Evolutionary conservation across 2,329 filamentous ascomycete species (phyloP), one percentile per base, ranked within the genome.

Genomic region (Moelleriella libera): DNA sequence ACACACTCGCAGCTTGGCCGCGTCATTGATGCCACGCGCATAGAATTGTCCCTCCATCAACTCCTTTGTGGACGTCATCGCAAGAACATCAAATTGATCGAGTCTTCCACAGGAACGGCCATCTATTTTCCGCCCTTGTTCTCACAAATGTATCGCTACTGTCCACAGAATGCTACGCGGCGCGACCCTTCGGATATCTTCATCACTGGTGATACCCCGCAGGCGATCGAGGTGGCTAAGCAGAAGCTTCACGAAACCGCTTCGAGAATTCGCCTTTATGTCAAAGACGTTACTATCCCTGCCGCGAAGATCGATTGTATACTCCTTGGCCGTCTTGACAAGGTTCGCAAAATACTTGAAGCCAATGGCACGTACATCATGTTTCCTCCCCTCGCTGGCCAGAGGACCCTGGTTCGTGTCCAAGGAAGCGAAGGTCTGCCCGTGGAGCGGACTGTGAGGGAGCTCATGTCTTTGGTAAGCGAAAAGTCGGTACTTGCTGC

Each of bases 101-200:
- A 98, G 66, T 94, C 92, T 11, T 81, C 85, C 30, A 97, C 92
- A 11, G 88, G 89, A 58, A 97, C 92, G 7, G 90, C 92, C 53
- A 97, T 98, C 58, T 98, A 98, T 68, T 97, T 98, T 61, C 92
- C 92, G 30, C 88, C 89, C 6, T 85, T 90, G 1, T 97, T 97
- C 62, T 89, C 90, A 11, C 82, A 84, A 50, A 82, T 96, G 53
- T 96, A 92, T 60, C 85, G 87, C 50, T 98, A 95, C 63, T 86
- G 82, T 47, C 89, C 90, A 1, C 80, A 80, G 6, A 87, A 85
- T 54, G 88, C 88, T 21, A 80, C 80, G 48, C 80, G 86, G 49
- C 82, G 92, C 55, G 86, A 88, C 46, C 84, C 90, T 34, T 82
- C 88, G 60, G 85, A 96, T 60, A 87, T 98, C 51, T 94, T 92